These are phyloP conservation scores for Dendrobium chrysotoxum DNA, from an alignment of 106 monocot species.

Conservation along the genomic window DNA sequence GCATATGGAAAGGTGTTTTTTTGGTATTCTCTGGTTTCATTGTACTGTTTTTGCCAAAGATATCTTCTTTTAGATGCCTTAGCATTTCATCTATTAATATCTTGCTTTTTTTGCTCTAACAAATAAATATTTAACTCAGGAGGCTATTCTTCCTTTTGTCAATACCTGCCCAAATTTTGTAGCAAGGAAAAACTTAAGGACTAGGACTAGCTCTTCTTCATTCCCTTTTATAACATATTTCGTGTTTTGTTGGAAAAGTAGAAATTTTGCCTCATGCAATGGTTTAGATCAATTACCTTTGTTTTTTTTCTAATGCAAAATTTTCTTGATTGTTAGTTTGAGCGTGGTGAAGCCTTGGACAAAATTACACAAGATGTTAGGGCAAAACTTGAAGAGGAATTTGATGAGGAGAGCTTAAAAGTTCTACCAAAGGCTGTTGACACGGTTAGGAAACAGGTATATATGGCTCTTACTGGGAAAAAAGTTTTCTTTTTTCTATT, in stretches of 20 bases:
- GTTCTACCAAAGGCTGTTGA: slow-evolving; percentile 77
- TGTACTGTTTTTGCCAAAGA: not conserved
- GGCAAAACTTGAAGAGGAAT: slow-evolving; percentile 77
- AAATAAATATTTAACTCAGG: not conserved
- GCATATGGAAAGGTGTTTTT: slow-evolving; percentile 81
- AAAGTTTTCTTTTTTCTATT: not conserved
- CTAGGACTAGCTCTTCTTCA: not conserved
- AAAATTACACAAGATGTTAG: slow-evolving; percentile 75
- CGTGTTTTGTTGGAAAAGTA: not conserved
- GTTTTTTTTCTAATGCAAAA: not conserved
- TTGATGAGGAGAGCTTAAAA: slow-evolving; percentile 82
- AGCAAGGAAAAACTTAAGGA: not conserved
- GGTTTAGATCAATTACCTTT: not conserved
- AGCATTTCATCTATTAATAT: not conserved
- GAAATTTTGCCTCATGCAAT: not conserved
- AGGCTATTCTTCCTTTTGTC: not conserved
- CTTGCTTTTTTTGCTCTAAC: not conserved
- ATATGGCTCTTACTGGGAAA: not conserved
- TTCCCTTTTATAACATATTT: not conserved
- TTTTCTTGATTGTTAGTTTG: slow-evolving; percentile 53
- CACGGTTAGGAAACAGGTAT: slow-evolving; percentile 82
- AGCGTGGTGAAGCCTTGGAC: slow-evolving; percentile 92
- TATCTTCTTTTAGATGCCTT: not conserved
- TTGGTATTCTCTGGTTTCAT: not conserved
- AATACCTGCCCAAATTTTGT: not conserved